Conservation (phyloP, 345 rosid species). For the Eucalyptus leucophloia region DNA sequence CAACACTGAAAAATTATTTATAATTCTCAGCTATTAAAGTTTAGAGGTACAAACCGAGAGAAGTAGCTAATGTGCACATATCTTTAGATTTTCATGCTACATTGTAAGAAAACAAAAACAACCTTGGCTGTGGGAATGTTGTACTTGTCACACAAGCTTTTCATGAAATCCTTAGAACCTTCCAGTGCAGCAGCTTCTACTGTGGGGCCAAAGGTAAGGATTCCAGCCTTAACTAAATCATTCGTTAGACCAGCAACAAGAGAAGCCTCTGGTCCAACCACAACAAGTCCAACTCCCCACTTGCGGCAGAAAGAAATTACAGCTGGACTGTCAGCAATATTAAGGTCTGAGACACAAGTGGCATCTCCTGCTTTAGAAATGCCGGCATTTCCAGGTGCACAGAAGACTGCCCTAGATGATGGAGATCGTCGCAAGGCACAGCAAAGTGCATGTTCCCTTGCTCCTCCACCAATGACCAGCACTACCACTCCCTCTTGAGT, state of each 20-base stretch:
- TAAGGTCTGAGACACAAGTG: slow-evolving; percentile 71
- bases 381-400: slow-evolving; percentile 93
- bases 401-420: slow-evolving; percentile 59
- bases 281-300: slow-evolving; percentile 65
- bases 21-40: background rate
- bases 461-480: slow-evolving; percentile 93
- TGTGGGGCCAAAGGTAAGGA: slow-evolving; percentile 88
- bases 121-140: slow-evolving; percentile 96
- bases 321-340: slow-evolving; percentile 46
- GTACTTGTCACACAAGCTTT: slow-evolving; percentile 75
- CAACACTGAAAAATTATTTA: background rate
- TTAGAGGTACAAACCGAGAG: background rate
- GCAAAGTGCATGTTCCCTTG: slow-evolving; percentile 91
- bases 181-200: slow-evolving; percentile 95
- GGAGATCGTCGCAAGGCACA: slow-evolving; percentile 70
- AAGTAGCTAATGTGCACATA: background rate
- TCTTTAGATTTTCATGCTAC: background rate
- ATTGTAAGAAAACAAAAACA: background rate
- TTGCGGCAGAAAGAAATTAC: slow-evolving; percentile 63
- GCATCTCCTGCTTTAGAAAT: slow-evolving; percentile 80
- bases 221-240: slow-evolving; percentile 56
- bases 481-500: slow-evolving; percentile 54
- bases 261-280: slow-evolving; percentile 93
- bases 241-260: slow-evolving; percentile 85
- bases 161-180: slow-evolving; percentile 96